Percentiles rank a stretch among this genome's conserved stretches.
Conservation (phyloP, 352 stramenopile species). For the Globisporangium echinulatum region DNA sequence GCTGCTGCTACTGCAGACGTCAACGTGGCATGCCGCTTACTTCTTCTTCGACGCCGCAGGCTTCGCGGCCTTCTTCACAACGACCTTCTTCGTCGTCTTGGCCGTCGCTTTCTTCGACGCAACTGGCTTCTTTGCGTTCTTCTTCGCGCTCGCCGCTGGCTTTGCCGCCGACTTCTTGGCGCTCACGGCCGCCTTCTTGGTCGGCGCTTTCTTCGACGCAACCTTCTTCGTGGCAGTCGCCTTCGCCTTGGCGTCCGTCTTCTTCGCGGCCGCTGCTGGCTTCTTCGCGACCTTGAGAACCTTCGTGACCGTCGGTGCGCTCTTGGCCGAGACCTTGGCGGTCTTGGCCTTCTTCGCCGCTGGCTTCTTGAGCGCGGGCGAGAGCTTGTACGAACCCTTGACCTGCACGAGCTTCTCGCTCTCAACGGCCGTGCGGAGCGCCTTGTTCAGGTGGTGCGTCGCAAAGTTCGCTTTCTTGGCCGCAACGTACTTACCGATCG, state of each 20-base stretch:
- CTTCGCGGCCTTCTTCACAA: conserved; percentile 22
- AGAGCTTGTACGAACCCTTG: conserved; percentile 83
- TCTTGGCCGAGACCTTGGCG: conserved; percentile 52
- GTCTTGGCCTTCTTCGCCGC: conserved; percentile 52
- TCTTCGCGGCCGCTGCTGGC: conserved; percentile 16
- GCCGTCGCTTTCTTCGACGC: conserved; percentile 34
- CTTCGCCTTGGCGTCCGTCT: conserved; percentile 29
- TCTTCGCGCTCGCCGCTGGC: conserved; percentile 26
- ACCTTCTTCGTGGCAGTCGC: conserved; percentile 49
- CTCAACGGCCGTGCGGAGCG: conserved; percentile 86
- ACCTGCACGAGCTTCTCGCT: conserved; percentile 82
- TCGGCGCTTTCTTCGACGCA: conserved; percentile 50
- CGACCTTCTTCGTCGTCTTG: conserved; percentile 30
- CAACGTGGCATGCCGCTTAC: conserved; percentile 18
- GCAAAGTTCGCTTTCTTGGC: conserved; percentile 79
- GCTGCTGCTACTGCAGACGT: neutral
- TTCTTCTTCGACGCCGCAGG: conserved; percentile 27
- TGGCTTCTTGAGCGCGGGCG: conserved; percentile 59
- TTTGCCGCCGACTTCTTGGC: conserved; percentile 31
- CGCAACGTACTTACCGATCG: conserved; percentile 89
- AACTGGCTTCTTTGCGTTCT: conserved; percentile 16
- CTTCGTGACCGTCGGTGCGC: conserved; percentile 40
- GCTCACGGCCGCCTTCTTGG: conserved; percentile 44
- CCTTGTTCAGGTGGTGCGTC: conserved; percentile 84
- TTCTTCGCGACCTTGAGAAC: conserved; percentile 49